Conservation (phyloP, 169 alveolate genomes). For the Plasmodium chabaudi region DNA sequence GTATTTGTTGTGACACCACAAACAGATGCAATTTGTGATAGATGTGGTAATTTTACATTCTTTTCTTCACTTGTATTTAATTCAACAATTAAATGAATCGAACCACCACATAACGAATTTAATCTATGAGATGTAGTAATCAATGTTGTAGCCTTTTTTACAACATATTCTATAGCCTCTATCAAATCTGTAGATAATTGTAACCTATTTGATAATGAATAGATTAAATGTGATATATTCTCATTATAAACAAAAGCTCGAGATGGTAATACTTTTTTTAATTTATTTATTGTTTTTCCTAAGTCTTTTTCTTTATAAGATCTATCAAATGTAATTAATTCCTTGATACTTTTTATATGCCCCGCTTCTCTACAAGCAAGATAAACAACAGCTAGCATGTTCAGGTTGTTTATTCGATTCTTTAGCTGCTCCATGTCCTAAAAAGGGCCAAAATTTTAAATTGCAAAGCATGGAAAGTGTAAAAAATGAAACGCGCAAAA, state of each 20-base stretch:
- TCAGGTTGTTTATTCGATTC: slow-evolving; percentile 78
- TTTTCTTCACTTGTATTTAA: slow-evolving; percentile 49
- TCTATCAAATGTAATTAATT: slow-evolving; percentile 87
- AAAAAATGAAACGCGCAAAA: no score
- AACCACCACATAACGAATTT: slow-evolving; percentile 89
- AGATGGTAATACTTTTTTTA: slow-evolving; percentile 87
- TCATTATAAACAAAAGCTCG: slow-evolving; percentile 86
- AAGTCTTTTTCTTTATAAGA: slow-evolving; percentile 88
- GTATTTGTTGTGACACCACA: slow-evolving; percentile 83
- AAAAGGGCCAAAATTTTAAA: no score
- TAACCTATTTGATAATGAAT: slow-evolving; percentile 83
- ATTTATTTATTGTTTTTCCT: slow-evolving; percentile 89
- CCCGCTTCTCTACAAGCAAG: slow-evolving; percentile 93
- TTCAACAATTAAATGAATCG: slow-evolving; percentile 83
- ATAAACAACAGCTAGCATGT: slow-evolving; percentile 89
- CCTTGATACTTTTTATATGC: slow-evolving; percentile 89
- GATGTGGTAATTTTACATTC: slow-evolving; percentile 36
- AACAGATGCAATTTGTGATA: slow-evolving; percentile 79
- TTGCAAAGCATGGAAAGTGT: no score
- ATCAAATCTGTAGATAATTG: slow-evolving; percentile 81
- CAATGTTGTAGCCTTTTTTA: slow-evolving; percentile 82
- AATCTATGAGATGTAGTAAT: slow-evolving; percentile 87
- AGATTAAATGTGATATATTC: slow-evolving; percentile 86
- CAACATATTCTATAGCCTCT: slow-evolving; percentile 84
- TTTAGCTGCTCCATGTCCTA: slow-evolving; percentile 81